A percentile compares a stretch with the other conserved stretches of the same genome.
Conservation (phyloP, 2,329 filamentous ascomycete genomes). For the Arthrobotrys megalospora region DNA sequence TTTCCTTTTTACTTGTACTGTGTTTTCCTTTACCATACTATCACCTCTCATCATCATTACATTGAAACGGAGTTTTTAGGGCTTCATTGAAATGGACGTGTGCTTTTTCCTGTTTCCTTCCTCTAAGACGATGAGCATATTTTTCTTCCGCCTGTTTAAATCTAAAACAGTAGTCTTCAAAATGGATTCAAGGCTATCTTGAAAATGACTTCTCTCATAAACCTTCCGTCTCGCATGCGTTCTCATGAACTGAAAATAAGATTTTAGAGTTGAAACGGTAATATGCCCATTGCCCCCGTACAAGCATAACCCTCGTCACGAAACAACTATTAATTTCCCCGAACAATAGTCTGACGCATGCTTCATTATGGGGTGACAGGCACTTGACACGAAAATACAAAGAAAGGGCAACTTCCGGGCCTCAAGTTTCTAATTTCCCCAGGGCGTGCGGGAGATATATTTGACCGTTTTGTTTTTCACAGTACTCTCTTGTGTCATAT, state of each 20-base stretch:
- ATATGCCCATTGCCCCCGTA: constrained; percentile 2
- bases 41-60: constrained; percentile 42
- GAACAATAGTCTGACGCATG: constrained; percentile 28
- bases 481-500: neutral
- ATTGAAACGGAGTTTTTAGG: constrained; percentile 60
- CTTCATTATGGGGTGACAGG: constrained; percentile 31
- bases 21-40: constrained; percentile 22
- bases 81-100: constrained; percentile 55
- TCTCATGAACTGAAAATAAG: constrained; percentile 22
- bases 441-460: constrained; percentile 22
- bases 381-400: constrained; percentile 17
- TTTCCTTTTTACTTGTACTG: constrained; percentile 11
- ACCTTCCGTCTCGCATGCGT: neutral
- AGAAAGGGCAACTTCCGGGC: constrained; percentile 10
- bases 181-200: neutral
- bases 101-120: constrained; percentile 17
- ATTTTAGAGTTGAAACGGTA: constrained; percentile 30
- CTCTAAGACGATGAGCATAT: constrained; percentile 39
- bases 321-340: constrained; percentile 32
- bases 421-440: constrained; percentile 21
- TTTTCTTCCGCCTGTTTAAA: neutral
- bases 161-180: neutral
- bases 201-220: neutral
- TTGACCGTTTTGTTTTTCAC: constrained; percentile 13
- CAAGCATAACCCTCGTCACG: constrained; percentile 29